Base-by-base conservation (phyloP, 208 protist species). In the Crithidia brevicula region DNA sequence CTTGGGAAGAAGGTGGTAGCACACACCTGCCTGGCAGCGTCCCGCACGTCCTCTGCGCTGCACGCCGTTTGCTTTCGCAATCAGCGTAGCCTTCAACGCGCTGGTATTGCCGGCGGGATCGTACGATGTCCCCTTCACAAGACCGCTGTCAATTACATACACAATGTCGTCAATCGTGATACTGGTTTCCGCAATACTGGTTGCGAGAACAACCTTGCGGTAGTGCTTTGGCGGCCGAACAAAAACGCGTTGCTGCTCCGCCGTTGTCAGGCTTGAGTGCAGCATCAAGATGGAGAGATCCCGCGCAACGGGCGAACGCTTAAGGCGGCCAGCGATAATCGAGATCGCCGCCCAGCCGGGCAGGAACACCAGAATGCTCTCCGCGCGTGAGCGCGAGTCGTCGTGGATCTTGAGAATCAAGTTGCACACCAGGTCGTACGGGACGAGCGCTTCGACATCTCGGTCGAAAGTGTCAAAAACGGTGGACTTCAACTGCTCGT, bases 121-220 rank as follows among this genome's bases (percentile, higher is more conserved):
- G 75, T 97, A 98, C 45, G 74, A 85, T 5, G 90, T 96, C 40
- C 88, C 82, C 83, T 99, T 99, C 28, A 94, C 76, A 15, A 98
- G 83, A 13, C 98, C 96, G 63, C 83, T 89, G 79, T 99, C 98
- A 78, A 99, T 93, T 18, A 99, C 98, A 73, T 91, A 99, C 30
- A 89, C 82, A 71, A 98, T 86, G 53, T 96, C 95, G 79, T 98
- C 93, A 59, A 99, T 98, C 0, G 98, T 99, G 51, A 99, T 92
- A 60, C 90, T 97, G 10, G 97, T 98, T 78, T 99, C 98, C 18
- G 98, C 98, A 58, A 99, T 98, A 62, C 98, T 99, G 20, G 97
- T 99, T 36, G 97, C 88, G 33, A 99, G 81, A 25, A 99, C 91
- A 11, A 99, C 82, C 77, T 98, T 98, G 30, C 93, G 75, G 56